Conservation (phyloP, 148 eudicot genomes). For the Rhododendron ovatum region DNA sequence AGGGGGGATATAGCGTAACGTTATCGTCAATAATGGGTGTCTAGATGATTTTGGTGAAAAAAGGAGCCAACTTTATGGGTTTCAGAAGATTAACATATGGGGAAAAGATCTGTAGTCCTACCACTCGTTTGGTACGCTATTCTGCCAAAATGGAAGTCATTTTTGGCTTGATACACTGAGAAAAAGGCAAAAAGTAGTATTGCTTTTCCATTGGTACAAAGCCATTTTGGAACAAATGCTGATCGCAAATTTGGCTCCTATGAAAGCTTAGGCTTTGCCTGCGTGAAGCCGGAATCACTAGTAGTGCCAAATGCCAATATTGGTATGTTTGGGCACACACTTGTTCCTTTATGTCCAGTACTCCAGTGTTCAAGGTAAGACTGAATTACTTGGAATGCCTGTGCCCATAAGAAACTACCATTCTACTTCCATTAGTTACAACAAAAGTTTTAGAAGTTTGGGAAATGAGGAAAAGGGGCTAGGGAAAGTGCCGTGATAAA, state of each 20-base stretch:
- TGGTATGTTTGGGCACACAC: not conserved
- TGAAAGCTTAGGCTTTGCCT: not conserved
- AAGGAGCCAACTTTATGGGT: not conserved
- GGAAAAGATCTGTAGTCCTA: not conserved
- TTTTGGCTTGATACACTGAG: not conserved
- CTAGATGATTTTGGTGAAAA: not conserved
- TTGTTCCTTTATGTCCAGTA: not conserved
- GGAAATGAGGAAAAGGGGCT: not conserved
- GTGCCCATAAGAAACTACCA: not conserved
- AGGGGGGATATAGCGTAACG: not conserved
- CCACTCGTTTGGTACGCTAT: not conserved
- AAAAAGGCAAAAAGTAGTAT: not conserved
- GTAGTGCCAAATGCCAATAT: not conserved
- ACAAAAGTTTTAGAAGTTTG: not conserved
- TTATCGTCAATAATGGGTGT: not conserved
- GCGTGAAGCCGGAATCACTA: not conserved
- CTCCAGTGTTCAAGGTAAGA: not conserved
- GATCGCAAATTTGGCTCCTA: not conserved
- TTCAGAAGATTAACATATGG: not conserved
- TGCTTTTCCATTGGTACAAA: not conserved
- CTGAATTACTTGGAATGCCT: not conserved
- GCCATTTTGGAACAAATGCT: not conserved
- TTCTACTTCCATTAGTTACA: not conserved
- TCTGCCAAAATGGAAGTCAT: not conserved
- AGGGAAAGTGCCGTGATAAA: not conserved